Conservation (phyloP, 2,329 filamentous ascomycete genomes). For the Colletotrichum costaricense region DNA sequence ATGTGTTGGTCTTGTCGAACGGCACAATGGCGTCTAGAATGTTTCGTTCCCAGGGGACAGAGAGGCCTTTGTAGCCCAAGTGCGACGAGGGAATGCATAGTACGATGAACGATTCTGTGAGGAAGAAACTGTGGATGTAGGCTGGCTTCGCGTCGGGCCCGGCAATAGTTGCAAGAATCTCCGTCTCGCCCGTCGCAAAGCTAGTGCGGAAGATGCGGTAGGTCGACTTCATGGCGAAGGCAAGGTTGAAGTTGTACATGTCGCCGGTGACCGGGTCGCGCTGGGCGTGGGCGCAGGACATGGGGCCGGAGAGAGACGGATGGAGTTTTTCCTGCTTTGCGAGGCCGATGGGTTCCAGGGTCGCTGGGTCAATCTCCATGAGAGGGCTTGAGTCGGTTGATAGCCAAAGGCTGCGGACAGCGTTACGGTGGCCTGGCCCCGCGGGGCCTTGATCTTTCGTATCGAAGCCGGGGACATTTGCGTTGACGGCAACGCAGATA, state of each 20-base stretch:
- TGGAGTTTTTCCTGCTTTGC: conserved; percentile 72
- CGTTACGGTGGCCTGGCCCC: conserved; percentile 28
- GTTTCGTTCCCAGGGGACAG: conserved; percentile 73
- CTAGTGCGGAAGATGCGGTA: conserved; percentile 79
- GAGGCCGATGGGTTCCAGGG: conserved; percentile 78
- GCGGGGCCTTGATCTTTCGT: conserved; percentile 28
- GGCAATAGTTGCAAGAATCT: conserved; percentile 76
- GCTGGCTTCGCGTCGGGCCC: conserved; percentile 60
- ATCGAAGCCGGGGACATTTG: conserved; percentile 68
- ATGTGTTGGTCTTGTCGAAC: conserved; percentile 67
- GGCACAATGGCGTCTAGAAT: conserved; percentile 74
- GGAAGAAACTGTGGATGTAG: conserved; percentile 86
- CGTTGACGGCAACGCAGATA: conserved; percentile 73
- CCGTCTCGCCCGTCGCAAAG: conserved; percentile 71
- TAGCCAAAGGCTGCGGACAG: conserved; percentile 61
- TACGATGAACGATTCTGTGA: conserved; percentile 77
- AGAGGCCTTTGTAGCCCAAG: conserved; percentile 66
- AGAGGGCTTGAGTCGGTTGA: conserved; percentile 67
- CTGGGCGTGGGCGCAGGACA: conserved; percentile 78
- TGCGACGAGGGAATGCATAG: conserved; percentile 79
- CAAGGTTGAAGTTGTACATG: conserved; percentile 85
- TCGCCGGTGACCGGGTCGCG: conserved; percentile 80
- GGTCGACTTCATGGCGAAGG: conserved; percentile 63
- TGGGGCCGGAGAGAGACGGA: conserved; percentile 72
- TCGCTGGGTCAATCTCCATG: conserved; percentile 74